Base-by-base conservation (phyloP, 108 stramenopile genomes). In the Nannochloropsis salina region DNA sequence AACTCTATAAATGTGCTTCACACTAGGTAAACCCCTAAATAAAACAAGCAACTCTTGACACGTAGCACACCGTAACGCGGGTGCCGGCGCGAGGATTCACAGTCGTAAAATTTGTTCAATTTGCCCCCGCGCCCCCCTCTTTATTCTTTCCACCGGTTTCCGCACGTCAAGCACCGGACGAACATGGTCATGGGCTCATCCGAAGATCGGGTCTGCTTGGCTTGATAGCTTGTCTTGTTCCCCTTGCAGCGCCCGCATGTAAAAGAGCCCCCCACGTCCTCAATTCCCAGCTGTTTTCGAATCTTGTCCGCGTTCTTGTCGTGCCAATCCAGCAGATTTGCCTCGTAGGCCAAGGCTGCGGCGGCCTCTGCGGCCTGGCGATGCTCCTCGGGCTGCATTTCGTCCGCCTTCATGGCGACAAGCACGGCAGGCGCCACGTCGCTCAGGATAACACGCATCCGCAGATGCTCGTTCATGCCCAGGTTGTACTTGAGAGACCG, bases 141-240 rank as follows among this genome's bases (percentile, higher is more conserved):
- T 74, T 74, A 74, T n/a, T 74, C 61, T 42, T 85, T 85, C 92
- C 91, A 98, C 86, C 96, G 90, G 42, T 97, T 96, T 9, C 95
- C 94, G 87, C 98, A 97, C 85, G 94, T 96, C 87, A 94, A 80
- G 90, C 98, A 98, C 9, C 93, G 90, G 2, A 97, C 95, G 90
- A 97, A 98, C 31, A 96, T 95, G 9, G 98, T 99, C 99, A 99
- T 99, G 12, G 99, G 99, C 89, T 99, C 99, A 93, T 99, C 98
- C 21, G 99, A 97, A 82, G 94, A 95, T 43, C 98, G 92, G 2
- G 99, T 99, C 89, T 99, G 98, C 90, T 98, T 98, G 91, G 97
- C 96, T 18, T 95, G 96, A 88, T 96, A 95, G 9, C 95, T 95
- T 9, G 98, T 99, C 84, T 98, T 98, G 42, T 89, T 93, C 44